Percentiles rank a stretch among this genome's conserved stretches.
Conservation (phyloP, 257 asterid genomes). For the Solanum virginianum region DNA sequence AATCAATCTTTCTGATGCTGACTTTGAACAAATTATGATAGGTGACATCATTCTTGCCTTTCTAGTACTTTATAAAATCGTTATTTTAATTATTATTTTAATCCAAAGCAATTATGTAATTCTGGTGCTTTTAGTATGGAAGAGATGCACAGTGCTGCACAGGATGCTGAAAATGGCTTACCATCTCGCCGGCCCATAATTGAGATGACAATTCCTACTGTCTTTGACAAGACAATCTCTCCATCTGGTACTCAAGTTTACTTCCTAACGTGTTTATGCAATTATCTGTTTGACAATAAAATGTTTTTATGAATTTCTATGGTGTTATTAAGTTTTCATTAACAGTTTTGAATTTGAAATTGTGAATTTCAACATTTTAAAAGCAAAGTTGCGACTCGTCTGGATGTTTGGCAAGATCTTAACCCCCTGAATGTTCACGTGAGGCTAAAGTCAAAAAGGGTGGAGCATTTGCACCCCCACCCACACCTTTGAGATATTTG, state of each 20-base stretch:
- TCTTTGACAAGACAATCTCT: slow-evolving; percentile 73
- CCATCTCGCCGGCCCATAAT: slow-evolving; percentile 83
- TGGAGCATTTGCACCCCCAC: neutral
- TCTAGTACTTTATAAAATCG: neutral
- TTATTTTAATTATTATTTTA: neutral
- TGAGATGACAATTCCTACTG: slow-evolving; percentile 98
- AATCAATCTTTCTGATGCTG: neutral
- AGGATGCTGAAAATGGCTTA: slow-evolving; percentile 61
- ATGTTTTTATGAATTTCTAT: neutral
- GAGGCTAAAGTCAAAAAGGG: neutral
- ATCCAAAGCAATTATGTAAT: neutral
- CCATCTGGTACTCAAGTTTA: slow-evolving; percentile 50
- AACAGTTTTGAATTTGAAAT: neutral
- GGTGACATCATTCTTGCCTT: neutral
- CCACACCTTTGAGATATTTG: neutral
- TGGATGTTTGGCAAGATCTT: neutral
- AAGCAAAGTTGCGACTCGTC: neutral
- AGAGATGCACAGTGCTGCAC: slow-evolving; percentile 69
- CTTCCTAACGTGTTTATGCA: neutral
- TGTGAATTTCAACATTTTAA: neutral
- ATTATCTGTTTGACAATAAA: neutral
- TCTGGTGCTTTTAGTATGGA: slow-evolving; percentile 43
- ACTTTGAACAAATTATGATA: neutral
- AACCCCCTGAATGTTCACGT: neutral
- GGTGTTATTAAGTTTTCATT: neutral